Percentiles rank a stretch among this genome's conserved stretches.
Conservation (phyloP, 2,329 filamentous ascomycete species). For the Verruconis gallopava region DNA sequence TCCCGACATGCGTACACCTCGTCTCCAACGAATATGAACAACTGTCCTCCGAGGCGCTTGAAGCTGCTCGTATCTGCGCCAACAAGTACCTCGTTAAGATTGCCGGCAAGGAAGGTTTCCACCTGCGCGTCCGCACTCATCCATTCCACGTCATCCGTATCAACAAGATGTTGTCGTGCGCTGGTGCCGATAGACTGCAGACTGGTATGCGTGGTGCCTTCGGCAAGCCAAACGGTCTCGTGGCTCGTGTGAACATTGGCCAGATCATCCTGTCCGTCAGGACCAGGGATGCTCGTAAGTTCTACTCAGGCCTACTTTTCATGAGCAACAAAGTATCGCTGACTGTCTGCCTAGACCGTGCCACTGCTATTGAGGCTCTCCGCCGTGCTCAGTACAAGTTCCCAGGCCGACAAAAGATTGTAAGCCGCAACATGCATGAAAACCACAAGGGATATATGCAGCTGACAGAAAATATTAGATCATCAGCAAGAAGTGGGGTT, state of each 20-base stretch:
- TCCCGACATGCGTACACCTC: slow-evolving; percentile 95
- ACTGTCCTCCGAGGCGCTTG: slow-evolving; percentile 97
- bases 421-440: slow-evolving; percentile 52
- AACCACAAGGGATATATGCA: background rate
- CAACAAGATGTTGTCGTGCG: slow-evolving; percentile 99
- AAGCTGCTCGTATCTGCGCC: slow-evolving; percentile 99
- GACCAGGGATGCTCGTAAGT: slow-evolving; percentile 83
- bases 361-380: slow-evolving; percentile 92
- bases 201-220: slow-evolving; percentile 99
- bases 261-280: slow-evolving; percentile 97
- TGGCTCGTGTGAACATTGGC: slow-evolving; percentile 99
- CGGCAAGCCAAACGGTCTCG: slow-evolving; percentile 97
- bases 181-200: slow-evolving; percentile 99
- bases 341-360: too few relatives aligned
- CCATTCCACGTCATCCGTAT: slow-evolving; percentile 99
- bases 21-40: slow-evolving; percentile 99
- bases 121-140: slow-evolving; percentile 70
- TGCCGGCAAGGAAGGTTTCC: slow-evolving; percentile 59
- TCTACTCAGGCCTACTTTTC: slow-evolving; percentile 19
- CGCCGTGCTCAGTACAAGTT: slow-evolving; percentile 99
- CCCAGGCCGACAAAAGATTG: slow-evolving; percentile 99
- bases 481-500: slow-evolving; percentile 88
- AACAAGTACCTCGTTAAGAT: slow-evolving; percentile 82
- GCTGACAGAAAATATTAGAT: background rate
- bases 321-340: too few relatives aligned